Base-by-base conservation (phyloP, 345 rosid genomes). In the Melaleuca alternifolia region DNA sequence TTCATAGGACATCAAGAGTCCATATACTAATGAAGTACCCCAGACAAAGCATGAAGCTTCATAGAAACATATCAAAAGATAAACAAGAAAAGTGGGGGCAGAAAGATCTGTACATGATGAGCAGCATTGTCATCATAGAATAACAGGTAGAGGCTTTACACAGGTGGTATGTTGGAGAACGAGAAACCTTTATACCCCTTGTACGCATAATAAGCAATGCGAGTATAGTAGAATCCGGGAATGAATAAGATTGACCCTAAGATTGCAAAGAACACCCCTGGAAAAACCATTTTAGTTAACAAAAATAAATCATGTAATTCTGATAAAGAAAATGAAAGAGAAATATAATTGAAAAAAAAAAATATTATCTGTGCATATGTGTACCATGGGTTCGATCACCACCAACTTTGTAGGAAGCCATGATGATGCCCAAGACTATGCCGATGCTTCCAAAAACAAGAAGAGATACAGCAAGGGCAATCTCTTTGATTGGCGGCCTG, bases 161-260 rank as follows among this genome's bases (percentile, higher is more conserved):
- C 98, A 6, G 99, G 93, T 0, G 99, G 99, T 75, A 97, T 97
- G 90, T 93, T 97, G 91, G 96, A 89, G 92, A 97, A 97, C 51
- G 99, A 97, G 93, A 97, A 97, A 84, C 99, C 99, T 90, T 94
- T 93, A 93, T 96, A 97, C 41, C 99, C 99, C 88, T 97, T 97
- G 89, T 96, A 96, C 2, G 99, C 99, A 85, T 96, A 97, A 88
- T 96, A 97, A 0, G 99, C 98, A 11, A 97, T 94, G 92, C 99
- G 91, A 0, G 99, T 96, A 37, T 97, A 97, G 88, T 97, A 97
- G 88, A 93, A 97, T 65, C 99, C 99, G 0, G 99, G 99, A 56
- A 96, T 95, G 88, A 97, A 97, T 91, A 97, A 88, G 51, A 97
- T 88, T 87, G 93, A 89, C 33, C 99, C 99, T n/a, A 97, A 88